Conservation (phyloP, 495 filamentous ascomycete species). For the Aspergillus ellipticus region DNA sequence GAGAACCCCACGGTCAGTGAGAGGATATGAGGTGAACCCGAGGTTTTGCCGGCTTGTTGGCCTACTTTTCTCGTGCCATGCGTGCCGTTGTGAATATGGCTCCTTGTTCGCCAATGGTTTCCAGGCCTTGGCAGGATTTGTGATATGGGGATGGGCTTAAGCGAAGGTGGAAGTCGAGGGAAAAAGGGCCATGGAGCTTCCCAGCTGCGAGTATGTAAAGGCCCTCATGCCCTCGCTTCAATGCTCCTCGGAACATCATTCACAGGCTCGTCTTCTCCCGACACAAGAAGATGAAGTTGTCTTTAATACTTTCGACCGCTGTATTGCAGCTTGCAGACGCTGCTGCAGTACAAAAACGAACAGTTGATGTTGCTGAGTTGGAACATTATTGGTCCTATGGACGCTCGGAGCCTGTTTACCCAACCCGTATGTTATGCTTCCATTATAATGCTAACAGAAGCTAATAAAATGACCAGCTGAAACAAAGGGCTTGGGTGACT, state of each 20-base stretch:
- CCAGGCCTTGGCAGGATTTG: neutral
- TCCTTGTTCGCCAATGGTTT: neutral
- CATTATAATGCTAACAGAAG: neutral
- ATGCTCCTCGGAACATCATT: neutral
- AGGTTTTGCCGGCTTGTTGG: neutral
- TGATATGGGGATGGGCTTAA: neutral
- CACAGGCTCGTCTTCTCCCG: neutral
- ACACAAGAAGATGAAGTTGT: neutral
- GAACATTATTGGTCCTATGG: slow-evolving; percentile 48
- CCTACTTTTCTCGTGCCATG: neutral
- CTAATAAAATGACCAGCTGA: neutral
- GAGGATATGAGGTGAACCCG: neutral
- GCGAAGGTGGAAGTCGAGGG: too few species aligned
- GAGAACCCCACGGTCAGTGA: neutral
- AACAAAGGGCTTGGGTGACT: slow-evolving; percentile 24
- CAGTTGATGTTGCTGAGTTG: neutral
- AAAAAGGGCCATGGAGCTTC: neutral
- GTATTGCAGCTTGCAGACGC: slow-evolving; percentile 1
- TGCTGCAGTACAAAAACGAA: neutral
- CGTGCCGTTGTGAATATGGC: neutral
- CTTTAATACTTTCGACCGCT: neutral
- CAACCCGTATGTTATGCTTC: slow-evolving; percentile 37
- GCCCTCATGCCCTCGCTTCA: neutral
- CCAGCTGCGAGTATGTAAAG: neutral
- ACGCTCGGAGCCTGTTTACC: slow-evolving; percentile 52